A percentile compares a stretch with the other conserved stretches of the same genome.
Conservation (phyloP, 257 asterid genomes). For the Anisodus acutangulus region DNA sequence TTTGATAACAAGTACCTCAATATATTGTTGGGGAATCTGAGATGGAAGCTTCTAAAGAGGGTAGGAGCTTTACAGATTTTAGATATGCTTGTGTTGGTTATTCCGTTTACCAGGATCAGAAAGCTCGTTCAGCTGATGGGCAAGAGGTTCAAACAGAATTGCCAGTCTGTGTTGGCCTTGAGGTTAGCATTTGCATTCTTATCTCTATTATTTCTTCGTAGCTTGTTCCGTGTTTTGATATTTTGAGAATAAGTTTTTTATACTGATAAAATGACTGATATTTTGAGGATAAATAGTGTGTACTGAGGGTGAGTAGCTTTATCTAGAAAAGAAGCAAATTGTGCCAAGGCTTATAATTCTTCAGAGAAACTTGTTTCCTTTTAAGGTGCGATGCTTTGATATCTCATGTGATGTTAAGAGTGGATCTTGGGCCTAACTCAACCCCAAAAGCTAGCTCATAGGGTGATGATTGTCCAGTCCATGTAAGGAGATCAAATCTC, state of each 20-base stretch:
- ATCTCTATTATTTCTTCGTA: slow-evolving; percentile 27
- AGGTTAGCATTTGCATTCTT: slow-evolving; percentile 57
- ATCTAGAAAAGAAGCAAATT: neutral
- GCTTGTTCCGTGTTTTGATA: neutral
- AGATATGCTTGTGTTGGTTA: slow-evolving; percentile 83
- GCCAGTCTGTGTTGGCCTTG: slow-evolving; percentile 84
- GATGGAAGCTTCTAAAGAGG: slow-evolving; percentile 70
- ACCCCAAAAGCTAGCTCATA: too few species aligned
- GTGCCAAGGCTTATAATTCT: neutral
- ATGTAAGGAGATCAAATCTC: too few species aligned
- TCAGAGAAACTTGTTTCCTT: neutral
- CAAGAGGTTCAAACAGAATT: slow-evolving; percentile 57
- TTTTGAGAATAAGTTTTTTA: neutral
- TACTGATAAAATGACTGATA: neutral
- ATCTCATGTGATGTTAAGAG: neutral
- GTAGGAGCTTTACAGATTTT: slow-evolving; percentile 69
- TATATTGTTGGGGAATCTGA: slow-evolving; percentile 67
- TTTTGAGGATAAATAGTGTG: neutral
- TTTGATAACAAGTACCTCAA: slow-evolving; percentile 64
- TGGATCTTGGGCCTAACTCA: too few species aligned
- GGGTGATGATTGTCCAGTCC: too few species aligned
- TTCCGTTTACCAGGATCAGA: slow-evolving; percentile 63
- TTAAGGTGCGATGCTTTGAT: neutral
- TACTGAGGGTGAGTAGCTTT: neutral
- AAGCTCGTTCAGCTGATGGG: slow-evolving; percentile 46